These are phyloP conservation scores for Hippophae rhamnoides DNA, from an alignment of 306 rosid species.

Conservation along the genomic window DNA sequence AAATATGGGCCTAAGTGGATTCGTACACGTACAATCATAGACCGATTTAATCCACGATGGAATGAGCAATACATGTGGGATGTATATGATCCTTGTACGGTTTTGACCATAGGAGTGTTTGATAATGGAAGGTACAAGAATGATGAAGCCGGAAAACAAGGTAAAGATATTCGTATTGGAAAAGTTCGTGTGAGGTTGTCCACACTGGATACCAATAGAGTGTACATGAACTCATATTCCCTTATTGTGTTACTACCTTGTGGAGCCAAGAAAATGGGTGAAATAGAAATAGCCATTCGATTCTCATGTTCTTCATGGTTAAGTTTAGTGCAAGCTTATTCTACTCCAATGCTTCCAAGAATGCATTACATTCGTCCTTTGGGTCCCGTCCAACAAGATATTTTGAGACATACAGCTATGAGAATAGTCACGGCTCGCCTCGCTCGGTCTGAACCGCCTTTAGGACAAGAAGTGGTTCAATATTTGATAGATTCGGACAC, in stretches of 20 bases:
- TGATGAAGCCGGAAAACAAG: constrained; percentile 39
- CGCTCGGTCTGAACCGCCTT: constrained; percentile 62
- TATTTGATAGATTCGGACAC: constrained; percentile 64
- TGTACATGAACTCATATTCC: constrained; percentile 48
- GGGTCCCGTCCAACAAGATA: constrained; percentile 75
- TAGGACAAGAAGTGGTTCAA: constrained; percentile 82
- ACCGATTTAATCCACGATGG: constrained; percentile 78
- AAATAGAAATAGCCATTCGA: constrained; percentile 65
- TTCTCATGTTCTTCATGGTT: constrained; percentile 77
- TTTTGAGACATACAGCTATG: constrained; percentile 66
- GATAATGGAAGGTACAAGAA: constrained; percentile 59
- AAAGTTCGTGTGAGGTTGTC: constrained; percentile 65
- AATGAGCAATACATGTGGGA: constrained; percentile 92
- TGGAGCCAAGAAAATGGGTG: constrained; percentile 89
- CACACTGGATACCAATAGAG: constrained; percentile 57
- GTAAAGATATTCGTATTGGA: constrained; percentile 53
- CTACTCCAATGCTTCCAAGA: constrained; percentile 59
- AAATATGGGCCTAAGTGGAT: constrained; percentile 88
- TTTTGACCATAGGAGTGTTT: constrained; percentile 63
- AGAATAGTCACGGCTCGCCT: constrained; percentile 62
- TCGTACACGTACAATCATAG: constrained; percentile 66
- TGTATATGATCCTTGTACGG: constrained; percentile 75
- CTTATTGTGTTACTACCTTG: constrained; percentile 54
- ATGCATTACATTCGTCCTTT: constrained; percentile 76
- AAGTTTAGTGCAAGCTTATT: constrained; percentile 61